These are phyloP conservation scores for Alternaria sp. DNA, from an alignment of 2,329 filamentous ascomycete species.

Conservation along the genomic window DNA sequence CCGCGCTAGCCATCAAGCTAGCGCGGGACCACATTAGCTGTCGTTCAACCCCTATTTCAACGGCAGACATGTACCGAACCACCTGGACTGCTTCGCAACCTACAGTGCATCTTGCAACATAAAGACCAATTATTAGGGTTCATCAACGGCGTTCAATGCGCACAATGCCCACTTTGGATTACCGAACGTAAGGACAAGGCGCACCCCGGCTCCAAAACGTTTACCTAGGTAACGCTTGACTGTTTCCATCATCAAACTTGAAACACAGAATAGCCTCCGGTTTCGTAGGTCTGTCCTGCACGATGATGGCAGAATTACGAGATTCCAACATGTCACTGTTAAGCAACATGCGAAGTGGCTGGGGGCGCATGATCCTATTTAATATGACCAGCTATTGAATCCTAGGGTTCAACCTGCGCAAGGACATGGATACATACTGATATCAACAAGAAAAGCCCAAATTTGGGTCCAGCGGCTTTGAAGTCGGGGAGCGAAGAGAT, in stretches of 20 bases:
- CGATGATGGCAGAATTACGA: not conserved
- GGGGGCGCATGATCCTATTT: not conserved
- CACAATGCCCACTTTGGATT: not conserved
- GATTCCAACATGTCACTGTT: not conserved
- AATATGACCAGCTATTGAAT: not conserved
- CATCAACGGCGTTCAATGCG: not conserved
- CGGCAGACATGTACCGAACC: not conserved
- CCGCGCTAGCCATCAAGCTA: not conserved
- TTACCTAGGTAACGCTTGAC: not conserved
- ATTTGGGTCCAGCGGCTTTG: not conserved
- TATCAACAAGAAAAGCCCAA: not conserved
- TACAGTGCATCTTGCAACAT: not conserved
- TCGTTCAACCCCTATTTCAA: not conserved
- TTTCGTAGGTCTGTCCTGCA: not conserved
- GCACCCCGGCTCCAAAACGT: not conserved
- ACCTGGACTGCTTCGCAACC: not conserved
- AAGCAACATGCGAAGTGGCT: not conserved
- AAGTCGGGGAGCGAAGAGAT: conserved; percentile 1
- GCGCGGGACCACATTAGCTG: not conserved
- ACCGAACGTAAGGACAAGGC: not conserved
- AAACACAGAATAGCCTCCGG: not conserved
- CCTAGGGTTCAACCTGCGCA: not conserved
- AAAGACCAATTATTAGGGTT: not conserved
- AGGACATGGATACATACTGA: not conserved
- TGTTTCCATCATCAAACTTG: not conserved